Conservation (phyloP, 495 filamentous ascomycete genomes). For the Lasiosphaeriaceae sp. region DNA sequence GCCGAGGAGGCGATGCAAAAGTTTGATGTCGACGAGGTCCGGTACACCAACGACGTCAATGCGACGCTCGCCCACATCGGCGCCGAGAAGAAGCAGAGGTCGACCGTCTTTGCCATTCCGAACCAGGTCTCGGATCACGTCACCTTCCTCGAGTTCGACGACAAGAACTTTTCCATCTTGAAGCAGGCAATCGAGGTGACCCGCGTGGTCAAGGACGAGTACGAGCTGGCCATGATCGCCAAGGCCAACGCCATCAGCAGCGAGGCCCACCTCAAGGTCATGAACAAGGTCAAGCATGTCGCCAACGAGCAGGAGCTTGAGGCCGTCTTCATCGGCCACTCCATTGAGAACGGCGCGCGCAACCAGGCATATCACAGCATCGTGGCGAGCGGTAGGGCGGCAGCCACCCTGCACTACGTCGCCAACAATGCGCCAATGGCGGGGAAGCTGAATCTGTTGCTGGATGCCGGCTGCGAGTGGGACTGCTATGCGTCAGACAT, state of each 20-base stretch:
- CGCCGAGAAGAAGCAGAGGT: conserved; percentile 35
- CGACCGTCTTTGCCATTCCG: conserved; percentile 64
- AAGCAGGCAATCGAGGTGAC: conserved; percentile 73
- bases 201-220: conserved; percentile 78
- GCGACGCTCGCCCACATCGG: conserved; percentile 49
- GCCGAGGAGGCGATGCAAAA: conserved; percentile 64
- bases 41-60: conserved; percentile 67
- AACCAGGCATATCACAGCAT: conserved; percentile 85
- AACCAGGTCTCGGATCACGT: conserved; percentile 63
- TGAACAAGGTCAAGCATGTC: conserved; percentile 60
- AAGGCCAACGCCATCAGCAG: conserved; percentile 80
- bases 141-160: conserved; percentile 59
- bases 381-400: conserved; percentile 70
- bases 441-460: conserved; percentile 67
- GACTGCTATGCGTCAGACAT: conserved; percentile 81
- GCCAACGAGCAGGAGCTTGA: conserved; percentile 81
- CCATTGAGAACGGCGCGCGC: conserved; percentile 67
- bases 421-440: conserved; percentile 66
- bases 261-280: conserved; percentile 68
- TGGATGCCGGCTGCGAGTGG: conserved; percentile 84
- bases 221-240: conserved; percentile 76
- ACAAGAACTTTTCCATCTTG: conserved; percentile 57
- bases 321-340: conserved; percentile 69
- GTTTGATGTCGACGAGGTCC: conserved; percentile 82
- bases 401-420: conserved; percentile 84